A percentile compares a stretch with the other conserved stretches of the same genome.
Evolutionary conservation across 345 rosid genomes (phyloP).

Genomic region (Murraya koenigii): DNA sequence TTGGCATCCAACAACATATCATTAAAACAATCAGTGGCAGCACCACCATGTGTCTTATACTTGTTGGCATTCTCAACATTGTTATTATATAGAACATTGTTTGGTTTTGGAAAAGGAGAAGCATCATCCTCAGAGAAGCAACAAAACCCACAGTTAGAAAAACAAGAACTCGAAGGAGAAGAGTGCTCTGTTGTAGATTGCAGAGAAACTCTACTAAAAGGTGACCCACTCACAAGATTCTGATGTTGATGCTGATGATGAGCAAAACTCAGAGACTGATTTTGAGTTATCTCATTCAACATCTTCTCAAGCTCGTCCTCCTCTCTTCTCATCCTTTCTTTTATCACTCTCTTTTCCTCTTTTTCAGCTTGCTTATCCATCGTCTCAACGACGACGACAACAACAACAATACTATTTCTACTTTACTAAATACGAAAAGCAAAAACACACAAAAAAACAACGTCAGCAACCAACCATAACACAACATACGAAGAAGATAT

Average conservation of each 20-base stretch:
- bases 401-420: background rate
- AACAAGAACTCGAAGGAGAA: conserved; percentile 37
- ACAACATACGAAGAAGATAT: conserved; percentile 9
- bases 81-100: background rate
- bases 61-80: conserved; percentile 14
- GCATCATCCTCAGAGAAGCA: conserved; percentile 27
- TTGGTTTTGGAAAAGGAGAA: conserved; percentile 19
- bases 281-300: conserved; percentile 22
- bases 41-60: conserved; percentile 14
- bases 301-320: conserved; percentile 31
- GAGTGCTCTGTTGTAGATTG: conserved; percentile 24
- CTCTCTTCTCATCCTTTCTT: conserved; percentile 17
- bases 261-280: conserved; percentile 23
- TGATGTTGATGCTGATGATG: conserved; percentile 17
- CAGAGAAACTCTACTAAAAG: conserved; percentile 21
- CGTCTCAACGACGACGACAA: background rate
- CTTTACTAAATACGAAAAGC: background rate
- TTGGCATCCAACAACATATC: conserved; percentile 32
- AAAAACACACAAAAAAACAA: background rate
- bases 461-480: conserved; percentile 25
- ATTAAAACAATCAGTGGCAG: conserved; percentile 15
- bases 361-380: conserved; percentile 36
- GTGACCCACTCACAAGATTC: conserved; percentile 17
- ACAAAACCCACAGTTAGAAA: conserved; percentile 35
- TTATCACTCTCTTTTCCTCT: conserved; percentile 19